A percentile compares a stretch with the other conserved stretches of the same genome.
These are phyloP conservation scores for Verbascum thapsus DNA, from an alignment of 257 asterid genomes.

Conservation along the genomic window DNA sequence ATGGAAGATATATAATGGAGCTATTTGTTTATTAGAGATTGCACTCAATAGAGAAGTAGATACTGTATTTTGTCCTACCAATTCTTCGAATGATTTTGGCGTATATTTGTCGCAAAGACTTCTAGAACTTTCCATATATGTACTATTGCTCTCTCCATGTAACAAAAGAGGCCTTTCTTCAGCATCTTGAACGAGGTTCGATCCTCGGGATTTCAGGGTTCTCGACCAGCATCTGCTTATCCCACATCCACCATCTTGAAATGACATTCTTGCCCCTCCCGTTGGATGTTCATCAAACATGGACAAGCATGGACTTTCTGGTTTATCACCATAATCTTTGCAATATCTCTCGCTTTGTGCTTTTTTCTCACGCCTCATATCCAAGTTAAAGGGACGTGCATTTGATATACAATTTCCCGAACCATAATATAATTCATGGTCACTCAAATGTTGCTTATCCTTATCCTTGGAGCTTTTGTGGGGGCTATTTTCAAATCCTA, in stretches of 20 bases:
- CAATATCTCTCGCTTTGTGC: constrained; percentile 39
- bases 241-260: constrained; percentile 65
- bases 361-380: constrained; percentile 26
- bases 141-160: constrained; percentile 31
- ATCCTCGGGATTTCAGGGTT: constrained; percentile 49
- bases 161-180: constrained; percentile 65
- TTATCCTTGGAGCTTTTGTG: constrained; percentile 22
- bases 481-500: constrained; percentile 48
- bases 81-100: constrained; percentile 74
- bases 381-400: too few species aligned
- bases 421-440: constrained; percentile 35
- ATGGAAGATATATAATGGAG: constrained; percentile 67
- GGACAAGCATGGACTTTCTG: constrained; percentile 52
- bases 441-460: constrained; percentile 36
- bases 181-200: constrained; percentile 35
- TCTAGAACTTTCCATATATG: constrained; percentile 55
- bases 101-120: constrained; percentile 60
- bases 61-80: constrained; percentile 73
- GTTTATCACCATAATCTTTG: constrained; percentile 37
- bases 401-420: too few species aligned
- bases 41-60: constrained; percentile 62
- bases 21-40: constrained; percentile 49
- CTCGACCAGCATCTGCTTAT: constrained; percentile 78
- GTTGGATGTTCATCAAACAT: constrained; percentile 34
- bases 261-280: constrained; percentile 34